These are phyloP conservation scores for Deinandra increscens DNA, from an alignment of 129 eudicot genomes.

Conservation along the genomic window DNA sequence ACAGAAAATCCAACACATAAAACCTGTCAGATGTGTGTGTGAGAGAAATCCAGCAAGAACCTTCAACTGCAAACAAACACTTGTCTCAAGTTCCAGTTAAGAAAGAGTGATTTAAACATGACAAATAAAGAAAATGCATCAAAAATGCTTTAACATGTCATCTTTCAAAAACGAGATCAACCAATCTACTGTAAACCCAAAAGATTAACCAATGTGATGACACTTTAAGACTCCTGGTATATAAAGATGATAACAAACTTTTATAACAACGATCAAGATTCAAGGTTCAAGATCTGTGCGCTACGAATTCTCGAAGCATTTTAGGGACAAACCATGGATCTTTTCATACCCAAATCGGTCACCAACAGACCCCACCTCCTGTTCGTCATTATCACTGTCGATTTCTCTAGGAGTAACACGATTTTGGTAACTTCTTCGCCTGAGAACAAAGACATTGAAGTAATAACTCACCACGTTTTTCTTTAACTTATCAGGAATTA, in stretches of 20 bases:
- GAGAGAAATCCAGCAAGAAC: not conserved
- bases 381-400: conserved; percentile 88
- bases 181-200: conserved; percentile 16
- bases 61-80: not conserved
- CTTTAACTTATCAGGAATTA: conserved; percentile 54
- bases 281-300: conserved; percentile 46
- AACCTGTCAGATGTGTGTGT: not conserved
- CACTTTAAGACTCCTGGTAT: conserved; percentile 33
- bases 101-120: no score
- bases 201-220: conserved; percentile 25
- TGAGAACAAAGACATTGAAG: conserved; percentile 62
- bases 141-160: conserved; percentile 16
- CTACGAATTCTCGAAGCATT: conserved; percentile 63
- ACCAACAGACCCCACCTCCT: conserved; percentile 61
- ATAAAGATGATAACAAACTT: conserved; percentile 28
- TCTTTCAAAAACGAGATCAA: conserved; percentile 28
- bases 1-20: not conserved
- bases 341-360: conserved; percentile 59
- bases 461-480: conserved; percentile 73
- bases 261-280: not conserved
- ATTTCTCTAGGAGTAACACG: conserved; percentile 65
- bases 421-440: conserved; percentile 72
- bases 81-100: conserved; percentile 8
- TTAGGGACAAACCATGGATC: conserved; percentile 29
- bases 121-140: conserved; percentile 8